Evolutionary conservation across 2,329 filamentous ascomycete genomes (phyloP), one percentile per base, ranked within the genome.

Genomic region (Metarhizium humberi): DNA sequence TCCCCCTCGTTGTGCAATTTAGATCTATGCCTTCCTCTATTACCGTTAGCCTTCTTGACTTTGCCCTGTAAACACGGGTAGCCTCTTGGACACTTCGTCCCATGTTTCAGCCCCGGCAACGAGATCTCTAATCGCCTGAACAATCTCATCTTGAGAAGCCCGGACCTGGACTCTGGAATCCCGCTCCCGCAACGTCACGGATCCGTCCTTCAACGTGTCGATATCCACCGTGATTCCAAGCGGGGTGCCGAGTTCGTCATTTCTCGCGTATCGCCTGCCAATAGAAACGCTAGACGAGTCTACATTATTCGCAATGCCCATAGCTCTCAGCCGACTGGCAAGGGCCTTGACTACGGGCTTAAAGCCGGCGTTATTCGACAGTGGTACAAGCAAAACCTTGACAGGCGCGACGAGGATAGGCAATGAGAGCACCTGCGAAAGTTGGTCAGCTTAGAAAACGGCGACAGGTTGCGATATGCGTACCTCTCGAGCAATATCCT

Each of bases 181-280:
- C 58, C 89, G 83, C 68, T 95, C 91, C 64, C 91, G 79, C 57
- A 95, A 80, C 2, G 91, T 95, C 65, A 92, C 81, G 4, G 86
- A 86, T 67, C 82, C 82, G 69, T 95, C 89, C 71, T 92, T 82
- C 61, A 95, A 75, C 43, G 88, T 92, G 75, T 95, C 87, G 79
- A 95, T 95, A 73, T 96, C 91, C 56, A 95, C 81, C 0, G 91
- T 95, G 68, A 96, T 84, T 67, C 88, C 90, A 61, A 95, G 84
- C 3, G 90, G 88, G 29, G 91, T 95, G 64, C 91, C 91, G 54
- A 95, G 79, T 74, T 95, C 90, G 71, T 96, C 91, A 68, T 95
- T 95, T 63, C 90, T 84, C 50, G 54, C 54, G 43, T 49, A 52
- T 42, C 90, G 86, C 77, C 92, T 94, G 67, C 91, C 91, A 63